A percentile compares a stretch with the other conserved stretches of the same genome.
These are phyloP conservation scores for Phanerochaete carnosa DNA, from an alignment of 768 basidiomycete genomes.

Conservation along the genomic window DNA sequence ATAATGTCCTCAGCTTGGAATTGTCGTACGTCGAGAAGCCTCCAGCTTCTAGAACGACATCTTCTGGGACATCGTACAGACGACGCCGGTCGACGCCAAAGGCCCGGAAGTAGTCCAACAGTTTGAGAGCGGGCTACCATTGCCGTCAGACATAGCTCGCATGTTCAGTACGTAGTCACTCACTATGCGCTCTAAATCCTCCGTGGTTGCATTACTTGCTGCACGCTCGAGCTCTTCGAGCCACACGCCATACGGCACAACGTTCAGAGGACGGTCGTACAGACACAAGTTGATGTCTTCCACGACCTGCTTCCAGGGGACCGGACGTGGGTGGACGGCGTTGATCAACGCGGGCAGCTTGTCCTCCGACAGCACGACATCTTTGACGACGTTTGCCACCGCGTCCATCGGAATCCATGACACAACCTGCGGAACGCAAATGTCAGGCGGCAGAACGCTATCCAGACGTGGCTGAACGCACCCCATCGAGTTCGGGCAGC, in stretches of 20 bases:
- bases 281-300: background rate
- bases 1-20: background rate
- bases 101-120: background rate
- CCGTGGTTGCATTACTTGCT: background rate
- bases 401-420: slow-evolving; percentile 12
- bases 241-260: slow-evolving; percentile 6
- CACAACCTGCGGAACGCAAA: background rate
- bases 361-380: slow-evolving; percentile 2
- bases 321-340: slow-evolving; percentile 15
- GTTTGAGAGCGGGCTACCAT: slow-evolving; percentile 7
- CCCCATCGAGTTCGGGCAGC: slow-evolving; percentile 11
- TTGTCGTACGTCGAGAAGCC: background rate
- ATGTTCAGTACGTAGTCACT: background rate
- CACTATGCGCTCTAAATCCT: slow-evolving; percentile 10
- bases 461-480: background rate
- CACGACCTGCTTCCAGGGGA: slow-evolving; percentile 7
- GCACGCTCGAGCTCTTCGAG: slow-evolving; percentile 2
- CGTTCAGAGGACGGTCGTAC: background rate
- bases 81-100: background rate
- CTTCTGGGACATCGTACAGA: background rate
- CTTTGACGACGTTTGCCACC: background rate
- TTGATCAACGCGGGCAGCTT: slow-evolving; percentile 8
- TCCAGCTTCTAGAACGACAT: background rate
- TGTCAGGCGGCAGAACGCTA: background rate
- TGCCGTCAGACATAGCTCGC: background rate